Conservation (phyloP, 164 flowering plant species). For the Piper longum region DNA sequence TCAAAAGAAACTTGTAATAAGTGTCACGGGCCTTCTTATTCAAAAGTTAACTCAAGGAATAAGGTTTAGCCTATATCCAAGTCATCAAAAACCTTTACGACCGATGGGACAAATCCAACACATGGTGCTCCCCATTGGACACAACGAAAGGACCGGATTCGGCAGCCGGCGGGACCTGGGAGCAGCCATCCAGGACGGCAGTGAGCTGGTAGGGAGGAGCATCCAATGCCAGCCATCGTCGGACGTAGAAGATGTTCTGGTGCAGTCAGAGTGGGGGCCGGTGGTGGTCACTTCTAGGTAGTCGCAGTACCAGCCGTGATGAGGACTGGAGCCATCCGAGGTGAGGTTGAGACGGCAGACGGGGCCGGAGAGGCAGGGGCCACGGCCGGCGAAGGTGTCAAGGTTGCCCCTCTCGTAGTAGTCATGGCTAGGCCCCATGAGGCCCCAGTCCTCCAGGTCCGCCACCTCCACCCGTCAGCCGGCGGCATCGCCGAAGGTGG, state of each 20-base stretch:
- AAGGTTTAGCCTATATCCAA: too few species aligned
- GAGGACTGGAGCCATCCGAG: conserved; percentile 46
- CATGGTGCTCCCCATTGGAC: background rate
- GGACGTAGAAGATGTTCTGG: conserved; percentile 34
- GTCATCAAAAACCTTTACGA: background rate
- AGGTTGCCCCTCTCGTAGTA: conserved; percentile 55
- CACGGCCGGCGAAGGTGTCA: conserved; percentile 48
- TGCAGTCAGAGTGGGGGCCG: conserved; percentile 36
- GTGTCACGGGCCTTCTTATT: too few species aligned
- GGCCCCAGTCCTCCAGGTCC: conserved; percentile 40
- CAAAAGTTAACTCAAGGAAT: too few species aligned
- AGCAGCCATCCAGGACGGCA: conserved; percentile 26
- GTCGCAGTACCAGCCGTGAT: conserved; percentile 57
- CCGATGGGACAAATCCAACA: background rate
- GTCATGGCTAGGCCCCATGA: conserved; percentile 39
- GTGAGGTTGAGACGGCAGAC: conserved; percentile 45
- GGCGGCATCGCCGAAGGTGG: conserved; percentile 17
- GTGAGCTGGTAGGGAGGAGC: conserved; percentile 36
- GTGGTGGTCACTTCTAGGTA: conserved; percentile 55
- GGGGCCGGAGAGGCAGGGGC: conserved; percentile 33
- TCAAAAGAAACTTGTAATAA: too few species aligned
- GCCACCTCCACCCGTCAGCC: conserved; percentile 22
- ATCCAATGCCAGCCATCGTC: conserved; percentile 48
- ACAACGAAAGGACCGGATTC: conserved; percentile 6
- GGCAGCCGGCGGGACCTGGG: background rate